A percentile compares a stretch with the other conserved stretches of the same genome.
These are phyloP conservation scores for Trichoderma atrobrunneum DNA, from an alignment of 2,329 filamentous ascomycete species.

Conservation along the genomic window DNA sequence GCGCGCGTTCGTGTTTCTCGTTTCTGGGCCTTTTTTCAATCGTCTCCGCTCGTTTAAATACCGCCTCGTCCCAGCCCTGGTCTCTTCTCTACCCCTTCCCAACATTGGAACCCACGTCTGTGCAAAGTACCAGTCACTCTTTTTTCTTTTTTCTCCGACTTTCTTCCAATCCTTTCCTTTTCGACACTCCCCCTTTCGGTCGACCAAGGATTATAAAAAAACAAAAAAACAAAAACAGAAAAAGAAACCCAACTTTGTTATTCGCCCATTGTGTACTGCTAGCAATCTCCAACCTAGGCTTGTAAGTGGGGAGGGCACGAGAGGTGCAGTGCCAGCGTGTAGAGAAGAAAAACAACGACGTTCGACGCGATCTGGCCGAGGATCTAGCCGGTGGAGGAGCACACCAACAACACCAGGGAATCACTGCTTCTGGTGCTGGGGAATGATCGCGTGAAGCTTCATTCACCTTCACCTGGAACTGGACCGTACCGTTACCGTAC, in stretches of 20 bases:
- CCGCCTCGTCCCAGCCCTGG: slow-evolving; percentile 19
- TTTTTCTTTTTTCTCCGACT: background rate
- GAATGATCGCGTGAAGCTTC: slow-evolving; percentile 1
- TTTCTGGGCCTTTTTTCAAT: background rate
- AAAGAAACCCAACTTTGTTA: background rate
- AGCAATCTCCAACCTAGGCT: background rate
- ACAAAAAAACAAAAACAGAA: background rate
- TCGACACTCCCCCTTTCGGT: background rate
- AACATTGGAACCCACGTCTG: slow-evolving; percentile 15
- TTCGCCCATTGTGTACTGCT: background rate
- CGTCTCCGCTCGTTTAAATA: slow-evolving; percentile 23
- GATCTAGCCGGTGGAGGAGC: background rate
- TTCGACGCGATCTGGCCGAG: background rate
- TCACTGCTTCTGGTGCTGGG: background rate
- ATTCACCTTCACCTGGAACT: background rate
- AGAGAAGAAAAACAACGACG: background rate
- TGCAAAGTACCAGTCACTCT: slow-evolving; percentile 14
- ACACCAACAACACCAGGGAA: background rate
- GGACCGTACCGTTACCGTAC: background rate
- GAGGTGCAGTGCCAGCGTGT: background rate
- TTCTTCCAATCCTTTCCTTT: background rate
- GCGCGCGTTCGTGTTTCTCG: slow-evolving; percentile 23
- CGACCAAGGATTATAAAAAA: background rate
- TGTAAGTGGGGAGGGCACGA: slow-evolving; percentile 16
- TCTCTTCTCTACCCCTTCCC: slow-evolving; percentile 18